phyloP scores from a whole-genome alignment of 2,329 filamentous ascomycete species.

The Penicillium sp. region DNA sequence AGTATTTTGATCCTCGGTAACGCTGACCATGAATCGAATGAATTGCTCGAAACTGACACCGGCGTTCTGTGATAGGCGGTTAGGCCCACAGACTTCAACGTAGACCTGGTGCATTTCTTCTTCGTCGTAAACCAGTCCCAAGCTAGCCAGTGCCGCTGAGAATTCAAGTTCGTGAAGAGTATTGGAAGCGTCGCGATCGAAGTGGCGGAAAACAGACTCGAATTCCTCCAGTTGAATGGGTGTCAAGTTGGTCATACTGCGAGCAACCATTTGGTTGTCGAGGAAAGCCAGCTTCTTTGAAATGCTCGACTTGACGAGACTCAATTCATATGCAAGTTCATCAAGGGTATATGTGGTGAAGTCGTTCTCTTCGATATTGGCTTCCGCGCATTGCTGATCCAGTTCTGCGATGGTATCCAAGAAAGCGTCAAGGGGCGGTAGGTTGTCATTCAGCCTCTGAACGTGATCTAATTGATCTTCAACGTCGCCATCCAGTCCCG shows the following conservation, averaged over 20 bases:
- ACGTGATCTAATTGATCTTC: constrained; percentile 93
- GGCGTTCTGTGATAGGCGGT: constrained; percentile 58
- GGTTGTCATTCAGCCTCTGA: constrained; percentile 76
- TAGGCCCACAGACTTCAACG: constrained; percentile 71
- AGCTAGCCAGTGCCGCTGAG: constrained; percentile 88
- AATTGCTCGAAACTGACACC: constrained; percentile 97
- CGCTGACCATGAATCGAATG: constrained; percentile 98
- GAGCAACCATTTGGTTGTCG: constrained; percentile 97
- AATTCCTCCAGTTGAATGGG: constrained; percentile 98
- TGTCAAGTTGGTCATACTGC: constrained; percentile 98
- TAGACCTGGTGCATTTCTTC: constrained; percentile 98
- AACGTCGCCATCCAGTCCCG: constrained; percentile 93
- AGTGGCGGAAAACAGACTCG: constrained; percentile 96
- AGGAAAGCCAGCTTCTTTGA: constrained; percentile 96
- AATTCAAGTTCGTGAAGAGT: constrained; percentile 92
- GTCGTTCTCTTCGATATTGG: constrained; percentile 99
- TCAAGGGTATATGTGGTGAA: constrained; percentile 99
- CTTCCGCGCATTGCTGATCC: constrained; percentile 87
- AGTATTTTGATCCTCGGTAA: constrained; percentile 98
- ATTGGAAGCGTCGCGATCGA: constrained; percentile 91
- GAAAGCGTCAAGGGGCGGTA: constrained; percentile 88
- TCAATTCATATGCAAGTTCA: constrained; percentile 89
- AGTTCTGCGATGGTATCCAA: constrained; percentile 82
- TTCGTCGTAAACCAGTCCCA: constrained; percentile 94
- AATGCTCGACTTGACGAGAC: constrained; percentile 86